Evolutionary conservation across 345 rosid genomes (phyloP).

Genomic region (Melaleuca alternifolia): DNA sequence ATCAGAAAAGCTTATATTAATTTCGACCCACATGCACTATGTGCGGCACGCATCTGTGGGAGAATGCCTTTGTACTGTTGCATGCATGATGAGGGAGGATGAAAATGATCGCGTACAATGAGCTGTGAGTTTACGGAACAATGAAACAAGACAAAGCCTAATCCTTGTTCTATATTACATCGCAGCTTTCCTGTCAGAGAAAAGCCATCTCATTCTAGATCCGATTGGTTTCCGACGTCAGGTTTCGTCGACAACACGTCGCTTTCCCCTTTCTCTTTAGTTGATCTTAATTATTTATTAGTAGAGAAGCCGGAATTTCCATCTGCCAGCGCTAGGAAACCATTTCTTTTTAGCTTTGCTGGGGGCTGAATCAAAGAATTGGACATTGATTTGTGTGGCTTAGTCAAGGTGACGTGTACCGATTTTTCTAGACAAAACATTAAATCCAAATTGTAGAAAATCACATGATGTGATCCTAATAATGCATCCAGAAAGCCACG

Average conservation of each 20-base stretch:
- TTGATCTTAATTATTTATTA: not conserved
- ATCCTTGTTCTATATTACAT: not conserved
- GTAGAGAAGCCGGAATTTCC: not conserved
- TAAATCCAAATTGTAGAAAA: not conserved
- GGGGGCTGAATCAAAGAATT: not conserved
- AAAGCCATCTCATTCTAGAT: not conserved
- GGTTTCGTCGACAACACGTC: not conserved
- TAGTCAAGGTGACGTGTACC: not conserved
- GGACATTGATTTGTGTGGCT: not conserved
- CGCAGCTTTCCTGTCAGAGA: not conserved
- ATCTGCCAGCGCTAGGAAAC: not conserved
- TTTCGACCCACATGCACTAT: not conserved
- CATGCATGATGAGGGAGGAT: not conserved
- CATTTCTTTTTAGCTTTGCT: not conserved
- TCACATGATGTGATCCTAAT: not conserved
- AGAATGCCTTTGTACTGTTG: not conserved
- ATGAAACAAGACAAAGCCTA: not conserved
- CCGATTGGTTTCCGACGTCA: not conserved
- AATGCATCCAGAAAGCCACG: not conserved
- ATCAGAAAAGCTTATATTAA: not conserved
- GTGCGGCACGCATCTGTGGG: not conserved
- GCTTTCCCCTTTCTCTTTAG: not conserved
- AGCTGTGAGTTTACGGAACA: not conserved
- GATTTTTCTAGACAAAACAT: not conserved
- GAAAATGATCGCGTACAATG: not conserved